Evolutionary conservation across 306 rosid species (phyloP), one percentile per base, ranked within the genome.

Genomic region (Mucuna pruriens): DNA sequence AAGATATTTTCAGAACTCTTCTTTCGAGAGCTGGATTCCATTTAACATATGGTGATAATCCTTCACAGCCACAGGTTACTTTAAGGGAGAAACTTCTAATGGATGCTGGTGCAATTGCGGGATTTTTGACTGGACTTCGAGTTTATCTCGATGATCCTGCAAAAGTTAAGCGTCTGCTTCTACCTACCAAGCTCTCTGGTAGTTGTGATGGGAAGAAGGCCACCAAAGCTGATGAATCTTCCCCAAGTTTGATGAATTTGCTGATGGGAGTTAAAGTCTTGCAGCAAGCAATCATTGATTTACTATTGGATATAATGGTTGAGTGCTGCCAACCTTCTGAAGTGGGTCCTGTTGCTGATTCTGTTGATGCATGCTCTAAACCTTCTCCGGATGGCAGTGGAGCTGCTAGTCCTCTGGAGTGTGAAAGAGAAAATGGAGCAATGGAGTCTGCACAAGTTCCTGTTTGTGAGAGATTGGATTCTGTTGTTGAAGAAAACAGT

Each of bases 71-170:
- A 42, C 98, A 90, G 86, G 97, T 96, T 78, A 92, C 98, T 77
- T 83, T 93, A 86, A 89, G 97, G 84, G 99, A 96, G 85, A 96
- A 96, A 78, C 97, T 96, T 72, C 80, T 96, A 68, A 92, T 93
- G 94, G 99, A 96, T 85, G 94, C 98, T 34, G 98, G 98, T 78
- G 99, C 99, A 52, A 96, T 96, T 90, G 97, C 98, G 78, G 98
- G 99, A 68, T 96, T 96, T 86, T 83, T 93, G 82, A 96, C 98
- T 55, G 98, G 99, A 73, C 99, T 96, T 69, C 94, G 99, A 64
- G 98, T 96, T 75, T 96, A 96, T 90, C 99, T 96, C 74, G 99
- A 96, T 84, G 99, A 96, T 85, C 99, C 99, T 81, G 97, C 91
- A 34, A 96, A 93, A 90, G 99, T 96, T 23, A 96, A 96, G 86